Evolutionary conservation across 257 asterid genomes (phyloP).

Genomic region (Marsdenia floribunda): DNA sequence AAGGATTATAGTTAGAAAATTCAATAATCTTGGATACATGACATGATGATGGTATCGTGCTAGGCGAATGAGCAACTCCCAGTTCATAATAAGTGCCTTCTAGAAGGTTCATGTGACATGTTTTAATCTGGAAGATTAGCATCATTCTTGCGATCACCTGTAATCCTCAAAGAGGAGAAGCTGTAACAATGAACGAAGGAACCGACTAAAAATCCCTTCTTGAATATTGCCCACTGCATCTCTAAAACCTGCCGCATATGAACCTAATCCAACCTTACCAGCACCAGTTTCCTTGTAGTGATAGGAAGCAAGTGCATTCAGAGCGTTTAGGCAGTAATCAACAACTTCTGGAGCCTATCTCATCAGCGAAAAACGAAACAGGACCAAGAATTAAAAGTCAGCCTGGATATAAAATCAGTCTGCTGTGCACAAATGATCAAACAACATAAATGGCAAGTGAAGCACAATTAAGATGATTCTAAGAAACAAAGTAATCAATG

Average conservation of each 20-base stretch:
- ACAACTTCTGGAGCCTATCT: conserved; percentile 69
- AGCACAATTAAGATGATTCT: background rate
- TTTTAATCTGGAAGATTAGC: conserved; percentile 2
- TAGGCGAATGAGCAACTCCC: background rate
- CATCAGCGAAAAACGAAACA: conserved; percentile 21
- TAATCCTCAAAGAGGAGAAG: conserved; percentile 87
- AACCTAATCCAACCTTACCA: conserved; percentile 83
- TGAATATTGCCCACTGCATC: conserved; percentile 62
- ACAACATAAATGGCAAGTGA: background rate
- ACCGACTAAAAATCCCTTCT: conserved; percentile 75
- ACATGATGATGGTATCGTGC: background rate
- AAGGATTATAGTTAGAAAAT: conserved; percentile 14
- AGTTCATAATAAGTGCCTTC: background rate
- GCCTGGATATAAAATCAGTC: background rate
- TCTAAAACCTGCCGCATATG: conserved; percentile 59
- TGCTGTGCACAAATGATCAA: background rate
- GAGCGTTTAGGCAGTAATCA: conserved; percentile 73
- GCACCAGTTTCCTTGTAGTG: conserved; percentile 71
- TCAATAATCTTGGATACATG: background rate
- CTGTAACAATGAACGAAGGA: conserved; percentile 72
- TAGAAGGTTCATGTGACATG: background rate
- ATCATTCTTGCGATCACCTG: conserved; percentile 42
- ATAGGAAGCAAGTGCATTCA: conserved; percentile 82
- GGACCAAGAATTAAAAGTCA: background rate
- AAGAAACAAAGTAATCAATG: background rate